These are phyloP conservation scores for Chionographis japonica DNA, from an alignment of 106 monocot species.

Conservation along the genomic window DNA sequence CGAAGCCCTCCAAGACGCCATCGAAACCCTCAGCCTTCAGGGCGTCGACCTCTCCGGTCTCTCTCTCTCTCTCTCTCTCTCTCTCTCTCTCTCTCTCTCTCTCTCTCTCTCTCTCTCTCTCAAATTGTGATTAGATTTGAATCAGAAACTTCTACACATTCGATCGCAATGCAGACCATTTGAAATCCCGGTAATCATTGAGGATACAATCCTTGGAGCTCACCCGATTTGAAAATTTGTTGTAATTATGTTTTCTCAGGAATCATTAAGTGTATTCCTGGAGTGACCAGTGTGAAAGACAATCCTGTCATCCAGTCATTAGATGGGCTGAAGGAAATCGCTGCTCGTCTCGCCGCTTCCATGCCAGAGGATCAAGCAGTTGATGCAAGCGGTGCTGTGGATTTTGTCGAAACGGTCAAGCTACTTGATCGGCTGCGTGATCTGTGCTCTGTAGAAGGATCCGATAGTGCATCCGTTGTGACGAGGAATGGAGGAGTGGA, in stretches of 20 bases:
- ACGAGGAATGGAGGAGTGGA: slow-evolving; percentile 82
- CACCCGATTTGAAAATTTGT: background rate
- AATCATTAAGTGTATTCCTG: slow-evolving; percentile 82
- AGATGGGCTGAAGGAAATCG: slow-evolving; percentile 29
- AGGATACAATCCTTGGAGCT: background rate
- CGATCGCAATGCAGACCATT: background rate
- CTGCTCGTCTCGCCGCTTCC: background rate
- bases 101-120: background rate
- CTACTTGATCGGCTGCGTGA: slow-evolving; percentile 45
- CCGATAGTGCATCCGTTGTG: slow-evolving; percentile 52
- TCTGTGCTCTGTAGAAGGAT: slow-evolving; percentile 45
- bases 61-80: background rate
- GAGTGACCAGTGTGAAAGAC: slow-evolving; percentile 45
- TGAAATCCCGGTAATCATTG: background rate
- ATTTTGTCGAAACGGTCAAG: slow-evolving; percentile 12
- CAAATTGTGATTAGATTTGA: no score
- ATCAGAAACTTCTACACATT: no score
- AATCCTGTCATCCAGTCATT: slow-evolving; percentile 52
- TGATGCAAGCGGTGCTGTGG: slow-evolving; percentile 14
- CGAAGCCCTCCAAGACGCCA: slow-evolving; percentile 69
- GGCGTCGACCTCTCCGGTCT: slow-evolving; percentile 75
- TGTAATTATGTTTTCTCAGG: no score
- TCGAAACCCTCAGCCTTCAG: slow-evolving; percentile 68
- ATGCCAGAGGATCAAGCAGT: background rate
- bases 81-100: background rate